Percentiles rank a stretch among this genome's conserved stretches.
phyloP scores from a whole-genome alignment of 495 filamentous ascomycete genomes.

The Penicillium subrubescens region DNA sequence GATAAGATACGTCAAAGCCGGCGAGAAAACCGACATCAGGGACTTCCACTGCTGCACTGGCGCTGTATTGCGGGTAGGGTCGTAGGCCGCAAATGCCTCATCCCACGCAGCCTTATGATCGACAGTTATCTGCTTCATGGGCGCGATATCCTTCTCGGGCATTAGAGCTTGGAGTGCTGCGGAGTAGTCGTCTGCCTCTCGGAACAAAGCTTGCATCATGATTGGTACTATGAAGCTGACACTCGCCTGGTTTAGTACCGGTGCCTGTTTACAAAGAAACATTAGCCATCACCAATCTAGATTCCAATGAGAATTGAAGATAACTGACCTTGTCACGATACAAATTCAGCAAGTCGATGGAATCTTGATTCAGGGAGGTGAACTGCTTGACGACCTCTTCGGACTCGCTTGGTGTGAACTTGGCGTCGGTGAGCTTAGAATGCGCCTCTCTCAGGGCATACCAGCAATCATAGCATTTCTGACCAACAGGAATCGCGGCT shows the following conservation, averaged over 20 bases:
- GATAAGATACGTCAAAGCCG: background rate
- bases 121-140: constrained; percentile 4
- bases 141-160: background rate
- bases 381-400: background rate
- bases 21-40: background rate
- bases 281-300: background rate
- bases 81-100: background rate
- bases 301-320: background rate
- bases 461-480: background rate
- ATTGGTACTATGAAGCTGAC: background rate
- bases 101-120: background rate
- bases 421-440: constrained; percentile 1
- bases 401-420: background rate
- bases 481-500: background rate
- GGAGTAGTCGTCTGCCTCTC: constrained; percentile 2
- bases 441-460: constrained; percentile 2
- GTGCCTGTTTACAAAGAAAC: background rate
- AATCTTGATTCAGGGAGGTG: constrained; percentile 2
- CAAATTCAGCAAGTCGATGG: background rate
- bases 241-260: background rate
- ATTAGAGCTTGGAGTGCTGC: background rate
- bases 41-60: background rate
- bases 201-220: background rate
- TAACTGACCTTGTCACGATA: background rate
- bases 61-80: background rate